Base-by-base conservation (phyloP, 2,329 filamentous ascomycete species). In the Pseudogymnoascus sp. region DNA sequence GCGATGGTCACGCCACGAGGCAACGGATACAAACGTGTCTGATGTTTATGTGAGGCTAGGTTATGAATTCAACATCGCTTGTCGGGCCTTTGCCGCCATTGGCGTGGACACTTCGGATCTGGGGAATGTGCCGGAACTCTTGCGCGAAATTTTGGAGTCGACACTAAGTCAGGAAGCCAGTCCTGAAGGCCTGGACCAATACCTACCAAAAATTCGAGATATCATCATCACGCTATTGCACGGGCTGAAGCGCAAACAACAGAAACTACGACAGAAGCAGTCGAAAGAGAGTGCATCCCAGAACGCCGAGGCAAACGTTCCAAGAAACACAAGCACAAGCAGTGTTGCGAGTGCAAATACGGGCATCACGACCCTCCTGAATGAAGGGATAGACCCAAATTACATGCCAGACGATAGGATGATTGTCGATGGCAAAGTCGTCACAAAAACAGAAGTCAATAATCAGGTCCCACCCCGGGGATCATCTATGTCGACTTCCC, bases 1-100 rank as follows among this genome's bases (percentile, higher is more conserved):
- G 56, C 90, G 96, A 81, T 99, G 95, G 95, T 99, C 95, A 65
- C 90, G 93, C 64, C 89, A 90, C 66, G 88, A 90, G 71, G 93
- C 95, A 62, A 93, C 91, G 67, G 95, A 99, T 77, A 90, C 88
- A 66, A 91, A 97, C 75, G 95, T 99, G 65, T 97, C 95, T 11
- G 95, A 99, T 75, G 95, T 99, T 70, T 99, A 99, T 74, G 95
- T 99, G 65, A 89, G 95, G 65, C 80, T 99, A 66, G 95, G 95
- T 56, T 99, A 99, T 77, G 95, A 99, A 77, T 99, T 99, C 82
- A 99, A 99, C 77, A 95, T 99, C 80, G 95, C 95, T 29, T 97
- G 93, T 76, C 89, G 95, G 63, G 93, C 95, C 66, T 99, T 99
- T 77, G 91, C 91, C 71, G 91, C 93, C 64, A 99, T 99, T 72